phyloP scores from a whole-genome alignment of 306 rosid species.

The Cucurbita pepo region DNA sequence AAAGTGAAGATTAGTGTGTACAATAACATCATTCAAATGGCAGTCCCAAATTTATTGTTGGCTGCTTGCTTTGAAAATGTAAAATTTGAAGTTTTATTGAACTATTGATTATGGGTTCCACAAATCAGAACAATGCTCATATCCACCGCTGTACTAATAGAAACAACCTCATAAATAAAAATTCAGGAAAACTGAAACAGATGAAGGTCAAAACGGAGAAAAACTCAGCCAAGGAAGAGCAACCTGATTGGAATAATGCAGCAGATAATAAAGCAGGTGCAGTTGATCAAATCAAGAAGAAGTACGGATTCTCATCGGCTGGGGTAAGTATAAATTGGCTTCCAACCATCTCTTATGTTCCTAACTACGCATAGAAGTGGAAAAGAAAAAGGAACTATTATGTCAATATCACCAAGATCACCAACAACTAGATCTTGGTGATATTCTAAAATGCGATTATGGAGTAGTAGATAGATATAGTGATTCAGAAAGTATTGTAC shows the following conservation, averaged over 20 bases:
- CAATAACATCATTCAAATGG: not conserved
- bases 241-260: constrained; percentile 33
- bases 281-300: constrained; percentile 64
- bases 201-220: constrained; percentile 47
- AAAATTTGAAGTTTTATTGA: not conserved
- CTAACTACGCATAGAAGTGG: not conserved
- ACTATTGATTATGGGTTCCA: not conserved
- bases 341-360: not conserved
- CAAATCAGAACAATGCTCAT: not conserved
- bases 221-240: constrained; percentile 37
- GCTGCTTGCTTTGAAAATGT: not conserved
- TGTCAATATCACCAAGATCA: no score
- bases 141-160: not conserved
- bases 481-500: not conserved
- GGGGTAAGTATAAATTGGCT: constrained; percentile 27
- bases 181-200: constrained; percentile 66
- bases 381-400: no score
- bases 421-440: no score
- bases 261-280: constrained; percentile 34
- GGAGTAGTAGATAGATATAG: not conserved
- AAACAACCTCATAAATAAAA: not conserved
- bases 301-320: constrained; percentile 53
- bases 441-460: not conserved
- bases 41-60: not conserved
- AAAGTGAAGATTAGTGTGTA: not conserved